phyloP scores from a whole-genome alignment of 2,329 filamentous ascomycete genomes.

The Curvularia eragrostidis region DNA sequence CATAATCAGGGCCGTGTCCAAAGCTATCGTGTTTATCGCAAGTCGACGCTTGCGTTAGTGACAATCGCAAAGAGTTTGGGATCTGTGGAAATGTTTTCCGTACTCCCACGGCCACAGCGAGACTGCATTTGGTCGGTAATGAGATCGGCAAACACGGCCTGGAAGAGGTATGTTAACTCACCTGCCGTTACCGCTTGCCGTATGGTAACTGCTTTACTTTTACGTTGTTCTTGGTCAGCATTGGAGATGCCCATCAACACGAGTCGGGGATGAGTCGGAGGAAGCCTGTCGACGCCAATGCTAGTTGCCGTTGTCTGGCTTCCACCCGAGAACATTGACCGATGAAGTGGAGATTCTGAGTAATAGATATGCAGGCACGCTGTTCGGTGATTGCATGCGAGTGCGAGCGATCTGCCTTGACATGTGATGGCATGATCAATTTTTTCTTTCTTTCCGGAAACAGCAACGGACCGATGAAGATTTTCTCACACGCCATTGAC shows the following conservation, averaged over 20 bases:
- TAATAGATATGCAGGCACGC: conserved; percentile 2
- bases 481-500: neutral
- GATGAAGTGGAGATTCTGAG: conserved; percentile 3
- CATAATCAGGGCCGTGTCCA: neutral
- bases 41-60: neutral
- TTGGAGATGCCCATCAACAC: conserved; percentile 2
- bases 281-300: conserved; percentile 3
- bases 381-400: conserved; percentile 1
- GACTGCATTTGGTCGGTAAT: neutral
- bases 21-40: neutral
- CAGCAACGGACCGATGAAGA: neutral
- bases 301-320: conserved; percentile 8
- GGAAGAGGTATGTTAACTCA: neutral
- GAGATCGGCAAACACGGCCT: conserved; percentile 6
- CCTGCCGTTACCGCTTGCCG: neutral
- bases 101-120: neutral
- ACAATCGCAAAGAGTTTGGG: neutral
- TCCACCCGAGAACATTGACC: neutral
- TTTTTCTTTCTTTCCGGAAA: neutral
- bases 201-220: conserved; percentile 10
- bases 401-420: conserved; percentile 1
- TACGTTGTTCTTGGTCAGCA: conserved; percentile 8
- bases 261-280: conserved; percentile 7
- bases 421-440: conserved; percentile 4
- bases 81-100: neutral